Percentiles rank a stretch among this genome's conserved stretches.
Conservation (phyloP, 148 eudicot species). For the Chenopodium quinoa region DNA sequence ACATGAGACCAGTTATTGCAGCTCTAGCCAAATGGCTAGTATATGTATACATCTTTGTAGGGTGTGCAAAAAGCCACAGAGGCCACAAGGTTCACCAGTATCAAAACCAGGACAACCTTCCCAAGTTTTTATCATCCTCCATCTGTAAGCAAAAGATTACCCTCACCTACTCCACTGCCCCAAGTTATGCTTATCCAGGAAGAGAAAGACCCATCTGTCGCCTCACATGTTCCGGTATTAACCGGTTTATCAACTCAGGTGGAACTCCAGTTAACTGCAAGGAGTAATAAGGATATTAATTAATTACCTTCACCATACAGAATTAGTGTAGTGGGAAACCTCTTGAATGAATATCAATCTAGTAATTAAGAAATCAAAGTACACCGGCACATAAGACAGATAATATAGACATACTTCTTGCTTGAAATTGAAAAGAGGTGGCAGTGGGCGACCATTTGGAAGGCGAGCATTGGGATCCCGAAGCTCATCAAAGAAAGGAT, state of each 20-base stretch:
- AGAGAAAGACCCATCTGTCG: slow-evolving; percentile 51
- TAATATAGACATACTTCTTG: slow-evolving; percentile 58
- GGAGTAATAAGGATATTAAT: neutral
- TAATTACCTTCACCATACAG: neutral
- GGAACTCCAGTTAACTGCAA: slow-evolving; percentile 67
- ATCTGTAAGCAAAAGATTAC: neutral
- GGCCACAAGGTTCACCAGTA: slow-evolving; percentile 3
- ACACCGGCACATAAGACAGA: neutral
- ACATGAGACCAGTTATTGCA: slow-evolving; percentile 19
- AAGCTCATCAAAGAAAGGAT: slow-evolving; percentile 93
- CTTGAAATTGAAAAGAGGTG: slow-evolving; percentile 89
- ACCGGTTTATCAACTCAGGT: slow-evolving; percentile 54
- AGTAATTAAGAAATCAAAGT: neutral
- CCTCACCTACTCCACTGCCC: neutral
- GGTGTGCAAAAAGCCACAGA: slow-evolving; percentile 15
- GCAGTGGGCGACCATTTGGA: slow-evolving; percentile 86
- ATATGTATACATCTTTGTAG: slow-evolving; percentile 20
- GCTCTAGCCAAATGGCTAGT: slow-evolving; percentile 17
- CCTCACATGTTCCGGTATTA: slow-evolving; percentile 73
- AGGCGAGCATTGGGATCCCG: slow-evolving; percentile 91
- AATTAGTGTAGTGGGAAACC: neutral
- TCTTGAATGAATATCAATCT: neutral
- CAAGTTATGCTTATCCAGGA: slow-evolving; percentile 28
- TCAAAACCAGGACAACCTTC: slow-evolving; percentile 12
- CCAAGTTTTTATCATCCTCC: slow-evolving; percentile 1